Evolutionary conservation across 1,284 basidiomycete genomes (phyloP).

Genomic region (Trichosporon coremiiforme): DNA sequence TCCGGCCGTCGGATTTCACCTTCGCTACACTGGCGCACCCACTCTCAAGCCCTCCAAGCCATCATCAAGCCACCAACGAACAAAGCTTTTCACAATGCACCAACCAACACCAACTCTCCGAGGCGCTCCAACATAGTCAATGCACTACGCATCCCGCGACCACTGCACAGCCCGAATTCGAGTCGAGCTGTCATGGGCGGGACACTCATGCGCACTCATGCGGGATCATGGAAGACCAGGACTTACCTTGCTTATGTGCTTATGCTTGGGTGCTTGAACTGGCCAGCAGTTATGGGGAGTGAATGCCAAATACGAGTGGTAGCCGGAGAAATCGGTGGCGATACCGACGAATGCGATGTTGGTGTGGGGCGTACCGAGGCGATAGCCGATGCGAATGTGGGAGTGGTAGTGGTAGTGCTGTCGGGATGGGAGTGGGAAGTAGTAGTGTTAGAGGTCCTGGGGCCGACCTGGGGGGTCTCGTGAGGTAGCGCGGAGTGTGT

Average conservation of each 20-base stretch:
- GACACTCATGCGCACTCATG: background rate
- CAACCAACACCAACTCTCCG: background rate
- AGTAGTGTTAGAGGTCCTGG: background rate
- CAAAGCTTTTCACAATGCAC: constrained; percentile 18
- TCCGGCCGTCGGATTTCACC: constrained; percentile 12
- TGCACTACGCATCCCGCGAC: background rate
- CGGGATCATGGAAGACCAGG: background rate
- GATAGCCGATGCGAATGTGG: constrained; percentile 13
- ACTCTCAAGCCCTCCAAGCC: constrained; percentile 16
- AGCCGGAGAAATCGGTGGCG: background rate
- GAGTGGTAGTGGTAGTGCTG: background rate
- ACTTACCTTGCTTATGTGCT: background rate
- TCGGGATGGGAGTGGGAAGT: background rate
- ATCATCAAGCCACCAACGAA: constrained; percentile 18
- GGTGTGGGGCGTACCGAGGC: background rate
- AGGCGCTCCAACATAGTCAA: background rate
- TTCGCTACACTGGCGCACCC: background rate
- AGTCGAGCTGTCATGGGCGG: background rate
- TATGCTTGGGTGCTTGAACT: constrained; percentile 1
- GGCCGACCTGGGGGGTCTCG: background rate
- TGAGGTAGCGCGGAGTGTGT: background rate
- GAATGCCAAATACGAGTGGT: background rate
- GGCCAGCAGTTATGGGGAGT: background rate
- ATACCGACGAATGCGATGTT: background rate
- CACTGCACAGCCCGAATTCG: background rate